Conservation (phyloP, 2,329 filamentous ascomycete genomes). For the Penicillium sp. region DNA sequence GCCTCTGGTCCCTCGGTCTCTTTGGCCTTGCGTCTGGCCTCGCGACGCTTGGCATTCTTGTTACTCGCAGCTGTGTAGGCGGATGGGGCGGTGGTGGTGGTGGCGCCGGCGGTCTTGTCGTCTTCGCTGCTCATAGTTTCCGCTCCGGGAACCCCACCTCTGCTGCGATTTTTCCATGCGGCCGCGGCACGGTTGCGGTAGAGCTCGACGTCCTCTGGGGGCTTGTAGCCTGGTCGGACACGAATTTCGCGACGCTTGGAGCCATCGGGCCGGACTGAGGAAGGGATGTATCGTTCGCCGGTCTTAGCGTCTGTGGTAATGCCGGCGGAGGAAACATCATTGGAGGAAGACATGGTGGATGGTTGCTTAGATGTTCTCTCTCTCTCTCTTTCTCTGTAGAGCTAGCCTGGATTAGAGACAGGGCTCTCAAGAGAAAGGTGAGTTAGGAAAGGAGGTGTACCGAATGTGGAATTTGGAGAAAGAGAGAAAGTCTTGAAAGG, state of each 20-base stretch:
- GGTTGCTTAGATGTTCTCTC: too few species aligned
- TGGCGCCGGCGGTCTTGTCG: slow-evolving; percentile 43
- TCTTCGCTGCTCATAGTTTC: slow-evolving; percentile 50
- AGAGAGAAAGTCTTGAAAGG: not conserved
- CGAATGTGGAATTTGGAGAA: not conserved
- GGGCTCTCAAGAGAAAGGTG: too few species aligned
- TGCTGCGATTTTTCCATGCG: slow-evolving; percentile 69
- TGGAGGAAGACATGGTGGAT: slow-evolving; percentile 10
- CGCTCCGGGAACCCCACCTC: slow-evolving; percentile 69
- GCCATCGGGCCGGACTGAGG: slow-evolving; percentile 80
- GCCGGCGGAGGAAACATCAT: slow-evolving; percentile 44
- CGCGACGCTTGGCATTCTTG: slow-evolving; percentile 80
- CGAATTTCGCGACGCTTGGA: slow-evolving; percentile 91
- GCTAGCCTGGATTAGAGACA: too few species aligned
- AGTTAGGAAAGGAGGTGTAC: too few species aligned
- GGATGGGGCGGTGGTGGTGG: slow-evolving; percentile 45
- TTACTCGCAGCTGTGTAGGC: slow-evolving; percentile 52
- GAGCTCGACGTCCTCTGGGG: slow-evolving; percentile 89
- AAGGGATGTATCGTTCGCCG: slow-evolving; percentile 82
- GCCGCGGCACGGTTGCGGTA: slow-evolving; percentile 92
- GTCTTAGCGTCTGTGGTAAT: slow-evolving; percentile 69
- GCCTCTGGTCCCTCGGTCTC: slow-evolving; percentile 49
- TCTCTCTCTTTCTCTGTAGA: too few species aligned
- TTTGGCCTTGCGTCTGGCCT: slow-evolving; percentile 58
- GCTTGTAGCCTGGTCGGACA: slow-evolving; percentile 86